A percentile compares a stretch with the other conserved stretches of the same genome.
These are phyloP conservation scores for Aspergillus niger DNA, from an alignment of 2,329 filamentous ascomycete species.

Conservation along the genomic window DNA sequence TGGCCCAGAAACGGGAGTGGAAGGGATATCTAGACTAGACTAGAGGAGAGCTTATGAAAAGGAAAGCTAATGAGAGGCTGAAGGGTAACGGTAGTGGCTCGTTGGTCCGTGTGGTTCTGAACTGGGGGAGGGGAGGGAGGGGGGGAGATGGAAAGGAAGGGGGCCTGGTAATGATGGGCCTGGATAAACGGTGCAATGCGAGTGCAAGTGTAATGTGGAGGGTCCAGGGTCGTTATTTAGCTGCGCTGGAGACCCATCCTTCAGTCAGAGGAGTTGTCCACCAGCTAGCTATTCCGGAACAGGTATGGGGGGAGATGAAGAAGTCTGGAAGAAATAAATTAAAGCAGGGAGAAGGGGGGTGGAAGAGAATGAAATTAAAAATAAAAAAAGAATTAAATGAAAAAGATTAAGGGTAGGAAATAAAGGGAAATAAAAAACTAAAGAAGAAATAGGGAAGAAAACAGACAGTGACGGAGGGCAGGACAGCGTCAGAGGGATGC, in stretches of 20 bases:
- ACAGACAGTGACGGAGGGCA: constrained; percentile 18
- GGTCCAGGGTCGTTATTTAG: constrained; percentile 46
- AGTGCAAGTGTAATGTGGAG: constrained; percentile 33
- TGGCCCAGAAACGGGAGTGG: constrained; percentile 21
- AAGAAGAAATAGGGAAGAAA: constrained; percentile 19
- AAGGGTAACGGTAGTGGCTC: constrained; percentile 26
- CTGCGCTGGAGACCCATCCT: constrained; percentile 34
- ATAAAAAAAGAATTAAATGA: constrained; percentile 17
- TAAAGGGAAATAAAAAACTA: constrained; percentile 16
- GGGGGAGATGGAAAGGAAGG: not conserved
- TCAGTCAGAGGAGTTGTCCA: constrained; percentile 24
- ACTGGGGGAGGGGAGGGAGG: constrained; percentile 21
- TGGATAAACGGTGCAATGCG: constrained; percentile 28
- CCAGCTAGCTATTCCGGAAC: constrained; percentile 18
- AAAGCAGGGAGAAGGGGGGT: constrained; percentile 10
- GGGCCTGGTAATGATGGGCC: constrained; percentile 20
- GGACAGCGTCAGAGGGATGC: constrained; percentile 21
- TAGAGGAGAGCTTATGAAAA: constrained; percentile 21
- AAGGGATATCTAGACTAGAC: constrained; percentile 25
- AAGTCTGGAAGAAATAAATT: constrained; percentile 9
- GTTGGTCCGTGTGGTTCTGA: constrained; percentile 30
- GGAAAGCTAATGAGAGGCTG: constrained; percentile 30
- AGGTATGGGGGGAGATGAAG: constrained; percentile 16
- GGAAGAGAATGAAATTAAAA: constrained; percentile 17
- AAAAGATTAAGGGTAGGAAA: constrained; percentile 8